phyloP scores from a whole-genome alignment of 208 protist genomes.

The Crithidia sp. region DNA sequence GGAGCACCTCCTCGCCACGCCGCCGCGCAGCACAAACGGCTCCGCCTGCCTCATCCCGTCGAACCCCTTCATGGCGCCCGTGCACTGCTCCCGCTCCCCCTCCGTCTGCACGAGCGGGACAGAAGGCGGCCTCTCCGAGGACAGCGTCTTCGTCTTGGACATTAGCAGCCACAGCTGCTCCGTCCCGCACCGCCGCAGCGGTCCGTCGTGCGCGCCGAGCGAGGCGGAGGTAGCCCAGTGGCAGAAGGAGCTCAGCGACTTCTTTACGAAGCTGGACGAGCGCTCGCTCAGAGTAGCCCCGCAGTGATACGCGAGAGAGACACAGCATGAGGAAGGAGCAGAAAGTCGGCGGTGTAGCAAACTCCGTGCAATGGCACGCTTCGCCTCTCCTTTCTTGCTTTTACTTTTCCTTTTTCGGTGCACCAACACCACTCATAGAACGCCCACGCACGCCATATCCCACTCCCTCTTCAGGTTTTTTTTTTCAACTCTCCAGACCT shows the following conservation, averaged over 20 bases:
- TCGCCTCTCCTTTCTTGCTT: neutral
- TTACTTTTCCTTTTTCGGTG: neutral
- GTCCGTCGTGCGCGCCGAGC: conserved; percentile 15
- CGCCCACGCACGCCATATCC: neutral
- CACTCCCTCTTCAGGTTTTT: no score
- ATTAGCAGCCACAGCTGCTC: conserved; percentile 29
- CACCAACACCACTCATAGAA: neutral
- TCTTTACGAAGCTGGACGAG: conserved; percentile 50
- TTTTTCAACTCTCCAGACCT: neutral
- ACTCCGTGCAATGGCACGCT: neutral
- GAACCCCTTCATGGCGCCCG: conserved; percentile 33
- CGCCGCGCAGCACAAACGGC: conserved; percentile 28
- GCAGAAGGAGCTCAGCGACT: conserved; percentile 50
- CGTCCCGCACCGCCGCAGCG: conserved; percentile 10
- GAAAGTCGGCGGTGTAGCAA: no score
- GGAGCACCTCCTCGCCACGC: conserved; percentile 37
- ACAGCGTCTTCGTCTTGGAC: conserved; percentile 47
- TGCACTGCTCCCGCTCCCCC: conserved; percentile 34
- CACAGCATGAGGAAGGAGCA: neutral
- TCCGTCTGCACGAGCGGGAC: conserved; percentile 44
- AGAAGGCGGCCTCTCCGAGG: conserved; percentile 46
- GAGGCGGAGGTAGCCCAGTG: conserved; percentile 44
- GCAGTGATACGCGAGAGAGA: neutral
- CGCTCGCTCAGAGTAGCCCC: conserved; percentile 39
- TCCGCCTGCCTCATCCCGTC: conserved; percentile 22